Evolutionary conservation across 805 yeast species (phyloP), one percentile per base, ranked within the genome.

Genomic region (Hanseniaspora vineae): DNA sequence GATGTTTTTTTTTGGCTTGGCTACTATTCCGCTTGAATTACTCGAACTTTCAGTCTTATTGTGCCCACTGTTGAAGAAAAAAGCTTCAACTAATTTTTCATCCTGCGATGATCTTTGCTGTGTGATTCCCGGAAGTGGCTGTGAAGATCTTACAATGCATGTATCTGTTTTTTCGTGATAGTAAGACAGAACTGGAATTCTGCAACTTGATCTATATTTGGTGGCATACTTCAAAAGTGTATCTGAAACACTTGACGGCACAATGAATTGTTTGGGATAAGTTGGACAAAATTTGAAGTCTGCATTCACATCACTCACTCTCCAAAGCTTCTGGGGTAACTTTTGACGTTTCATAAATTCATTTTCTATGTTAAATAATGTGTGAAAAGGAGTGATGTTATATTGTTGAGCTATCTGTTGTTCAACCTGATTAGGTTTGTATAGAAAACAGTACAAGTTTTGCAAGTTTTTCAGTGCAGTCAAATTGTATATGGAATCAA

Each of bases 71-170:
- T 23, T 23, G 8, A 23, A 23, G 29, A 23, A 23, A 23, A 23
- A 23, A 23, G 29, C 29, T 23, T 23, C 29, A 4, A 23, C 29
- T 23, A 23, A 23, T 8, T 23, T 23, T 23, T 92, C 98, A 68
- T 92, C 98, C 62, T 92, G 98, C 29, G 85, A 72, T 2, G 95
- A 87, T 44, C 97, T 68, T 53, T 80, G 78, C 59, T 88, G 95
- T 50, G 86, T 88, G 15, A 92, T 56, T 0, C 98, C 97, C 0
- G 89, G 89, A 53, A 90, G 65, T 0, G 98, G 98, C 66, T 92
- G 98, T 2, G 97, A 72, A 56, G 96, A 85, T 49, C 98, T 70
- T 0, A 92, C 80, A 15, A 92, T 87, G 1, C 92, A 75, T 57
- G 92, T 80, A 1, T 81, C 79, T 55, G 78, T 86, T 42, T 72